phyloP scores from a whole-genome alignment of 768 basidiomycete species.

The Dioszegia hungarica region DNA sequence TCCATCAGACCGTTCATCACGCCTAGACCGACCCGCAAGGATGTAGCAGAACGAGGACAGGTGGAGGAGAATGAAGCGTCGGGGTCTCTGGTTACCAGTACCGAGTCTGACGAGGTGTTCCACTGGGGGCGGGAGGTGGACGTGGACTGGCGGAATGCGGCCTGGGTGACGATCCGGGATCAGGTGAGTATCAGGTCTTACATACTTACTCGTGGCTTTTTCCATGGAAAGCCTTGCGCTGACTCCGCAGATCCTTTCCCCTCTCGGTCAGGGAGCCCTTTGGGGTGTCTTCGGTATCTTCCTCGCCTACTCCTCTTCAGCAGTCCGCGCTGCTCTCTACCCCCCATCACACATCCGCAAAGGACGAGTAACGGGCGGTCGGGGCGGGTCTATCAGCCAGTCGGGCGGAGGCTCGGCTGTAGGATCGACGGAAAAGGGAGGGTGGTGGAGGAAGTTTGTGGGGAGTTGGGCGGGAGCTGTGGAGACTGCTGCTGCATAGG shows the following conservation, averaged over 20 bases:
- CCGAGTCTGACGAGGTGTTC: conserved; percentile 44
- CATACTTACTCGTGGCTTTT: neutral
- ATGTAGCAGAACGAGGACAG: conserved; percentile 15
- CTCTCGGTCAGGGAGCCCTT: conserved; percentile 43
- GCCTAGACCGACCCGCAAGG: conserved; percentile 20
- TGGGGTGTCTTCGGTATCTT: conserved; percentile 45
- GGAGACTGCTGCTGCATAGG: conserved; percentile 31
- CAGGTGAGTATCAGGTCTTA: conserved; percentile 29
- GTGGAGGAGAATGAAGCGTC: conserved; percentile 8
- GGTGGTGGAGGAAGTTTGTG: conserved; percentile 46
- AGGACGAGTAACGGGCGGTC: conserved; percentile 39
- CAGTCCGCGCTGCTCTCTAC: conserved; percentile 32
- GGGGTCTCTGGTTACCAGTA: conserved; percentile 15
- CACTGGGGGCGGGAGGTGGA: conserved; percentile 45
- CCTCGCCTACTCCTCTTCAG: conserved; percentile 24
- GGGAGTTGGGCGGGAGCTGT: conserved; percentile 43
- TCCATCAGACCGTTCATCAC: conserved; percentile 46
- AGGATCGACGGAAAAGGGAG: conserved; percentile 13
- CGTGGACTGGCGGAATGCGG: conserved; percentile 40
- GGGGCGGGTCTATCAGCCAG: conserved; percentile 14
- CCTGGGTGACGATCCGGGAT: conserved; percentile 46
- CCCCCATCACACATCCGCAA: conserved; percentile 31
- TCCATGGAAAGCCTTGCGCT: neutral
- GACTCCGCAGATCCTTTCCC: conserved; percentile 37
- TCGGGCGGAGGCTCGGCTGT: conserved; percentile 36